These are phyloP conservation scores for Carallia brachiata DNA, from an alignment of 345 rosid genomes.

Conservation along the genomic window DNA sequence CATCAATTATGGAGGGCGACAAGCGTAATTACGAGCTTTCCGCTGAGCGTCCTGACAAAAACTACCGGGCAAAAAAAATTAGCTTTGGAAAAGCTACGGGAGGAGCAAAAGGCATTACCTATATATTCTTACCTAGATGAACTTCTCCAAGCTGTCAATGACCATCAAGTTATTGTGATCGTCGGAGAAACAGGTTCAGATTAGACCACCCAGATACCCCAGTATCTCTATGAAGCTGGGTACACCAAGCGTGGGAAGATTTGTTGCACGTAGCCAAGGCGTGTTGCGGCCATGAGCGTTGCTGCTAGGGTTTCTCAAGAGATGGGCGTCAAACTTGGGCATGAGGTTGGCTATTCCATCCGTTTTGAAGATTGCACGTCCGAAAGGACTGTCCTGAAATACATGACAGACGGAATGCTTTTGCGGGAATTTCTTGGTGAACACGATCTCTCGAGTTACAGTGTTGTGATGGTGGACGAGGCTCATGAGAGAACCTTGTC, in stretches of 20 bases:
- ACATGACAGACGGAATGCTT: conserved; percentile 89
- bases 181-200: conserved; percentile 95
- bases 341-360: conserved; percentile 83
- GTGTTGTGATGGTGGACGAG: conserved; percentile 83
- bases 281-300: conserved; percentile 92
- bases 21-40: conserved; percentile 35
- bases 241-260: conserved; percentile 84
- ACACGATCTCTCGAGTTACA: conserved; percentile 74
- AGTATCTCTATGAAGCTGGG: conserved; percentile 84
- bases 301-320: conserved; percentile 89
- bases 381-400: conserved; percentile 72
- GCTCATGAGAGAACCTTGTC: conserved; percentile 91
- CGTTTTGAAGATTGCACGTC: conserved; percentile 87
- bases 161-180: conserved; percentile 71
- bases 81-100: conserved; percentile 84
- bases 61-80: conserved; percentile 48
- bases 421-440: conserved; percentile 79
- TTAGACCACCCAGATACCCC: conserved; percentile 84
- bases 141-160: conserved; percentile 67
- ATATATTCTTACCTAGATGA: conserved; percentile 77
- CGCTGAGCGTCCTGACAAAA: background rate
- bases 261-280: conserved; percentile 86
- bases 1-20: conserved; percentile 79
- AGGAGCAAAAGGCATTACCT: conserved; percentile 77
- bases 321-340: conserved; percentile 94